Percentiles rank a stretch among this genome's conserved stretches.
phyloP scores from a whole-genome alignment of 495 filamentous ascomycete species.

The Geopyxis carbonaria region DNA sequence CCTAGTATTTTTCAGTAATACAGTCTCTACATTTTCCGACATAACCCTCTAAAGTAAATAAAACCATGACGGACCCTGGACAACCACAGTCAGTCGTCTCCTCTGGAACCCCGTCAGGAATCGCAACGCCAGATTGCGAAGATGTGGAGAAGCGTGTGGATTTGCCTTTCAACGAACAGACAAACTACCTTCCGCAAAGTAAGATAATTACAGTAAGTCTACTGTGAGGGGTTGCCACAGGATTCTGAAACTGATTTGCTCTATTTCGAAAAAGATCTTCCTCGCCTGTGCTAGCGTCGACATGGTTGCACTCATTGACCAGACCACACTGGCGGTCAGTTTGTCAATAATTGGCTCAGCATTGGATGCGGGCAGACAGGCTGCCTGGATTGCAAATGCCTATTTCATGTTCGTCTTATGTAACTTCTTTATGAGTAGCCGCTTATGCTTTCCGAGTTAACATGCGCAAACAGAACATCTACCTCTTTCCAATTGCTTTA shows the following conservation, averaged over 20 bases:
- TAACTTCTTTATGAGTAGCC: slow-evolving; percentile 24
- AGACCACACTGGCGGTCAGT: slow-evolving; percentile 35
- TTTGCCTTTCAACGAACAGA: slow-evolving; percentile 36
- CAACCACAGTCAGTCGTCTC: no score
- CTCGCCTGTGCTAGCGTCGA: slow-evolving; percentile 40
- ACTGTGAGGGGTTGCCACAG: no score
- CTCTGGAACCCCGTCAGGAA: no score
- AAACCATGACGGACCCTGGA: no score
- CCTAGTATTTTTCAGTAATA: no score
- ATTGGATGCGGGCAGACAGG: slow-evolving; percentile 32
- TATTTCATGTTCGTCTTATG: slow-evolving; percentile 34
- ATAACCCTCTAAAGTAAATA: no score
- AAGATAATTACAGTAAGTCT: slow-evolving; percentile 37
- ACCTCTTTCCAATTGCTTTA: slow-evolving; percentile 41
- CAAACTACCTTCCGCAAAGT: slow-evolving; percentile 35
- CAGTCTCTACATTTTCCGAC: no score
- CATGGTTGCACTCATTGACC: slow-evolving; percentile 36
- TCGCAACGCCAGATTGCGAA: no score
- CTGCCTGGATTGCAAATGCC: slow-evolving; percentile 38
- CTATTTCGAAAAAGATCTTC: slow-evolving; percentile 33
- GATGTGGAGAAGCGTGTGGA: slow-evolving; percentile 8
- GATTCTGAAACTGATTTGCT: slow-evolving; percentile 1
- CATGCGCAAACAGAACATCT: slow-evolving; percentile 30
- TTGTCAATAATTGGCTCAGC: slow-evolving; percentile 35
- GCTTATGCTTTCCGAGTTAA: no score